These are phyloP conservation scores for Scedosporium apiospermum DNA, from an alignment of 2,329 filamentous ascomycete species.

Conservation along the genomic window DNA sequence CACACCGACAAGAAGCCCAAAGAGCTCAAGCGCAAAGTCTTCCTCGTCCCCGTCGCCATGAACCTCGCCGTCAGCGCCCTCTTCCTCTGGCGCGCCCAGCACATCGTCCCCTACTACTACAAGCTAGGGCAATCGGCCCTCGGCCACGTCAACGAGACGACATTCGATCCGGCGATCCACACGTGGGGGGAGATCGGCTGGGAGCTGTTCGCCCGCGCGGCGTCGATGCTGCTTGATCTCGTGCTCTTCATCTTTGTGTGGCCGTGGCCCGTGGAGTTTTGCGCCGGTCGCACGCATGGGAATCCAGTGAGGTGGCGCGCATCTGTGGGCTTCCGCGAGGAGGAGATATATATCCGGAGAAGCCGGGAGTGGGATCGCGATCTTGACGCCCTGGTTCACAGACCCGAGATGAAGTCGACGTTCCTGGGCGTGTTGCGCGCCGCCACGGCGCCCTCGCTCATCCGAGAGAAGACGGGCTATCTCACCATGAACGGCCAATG, in stretches of 20 bases:
- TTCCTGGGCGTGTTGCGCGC: slow-evolving; percentile 54
- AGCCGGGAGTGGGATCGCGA: slow-evolving; percentile 54
- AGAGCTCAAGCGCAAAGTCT: slow-evolving; percentile 73
- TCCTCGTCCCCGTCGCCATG: slow-evolving; percentile 66
- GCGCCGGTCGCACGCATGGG: slow-evolving; percentile 45
- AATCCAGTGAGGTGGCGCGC: slow-evolving; percentile 67
- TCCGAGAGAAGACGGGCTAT: slow-evolving; percentile 77
- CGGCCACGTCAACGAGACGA: slow-evolving; percentile 57
- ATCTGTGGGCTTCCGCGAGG: slow-evolving; percentile 63
- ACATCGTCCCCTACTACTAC: slow-evolving; percentile 65
- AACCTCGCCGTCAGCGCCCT: slow-evolving; percentile 59
- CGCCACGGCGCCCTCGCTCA: slow-evolving; percentile 57
- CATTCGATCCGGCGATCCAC: slow-evolving; percentile 48
- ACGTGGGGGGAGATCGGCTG: slow-evolving; percentile 46
- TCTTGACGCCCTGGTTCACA: background rate
- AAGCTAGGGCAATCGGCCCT: slow-evolving; percentile 53
- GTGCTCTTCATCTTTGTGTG: slow-evolving; percentile 57
- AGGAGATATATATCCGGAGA: slow-evolving; percentile 73
- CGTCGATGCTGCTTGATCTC: slow-evolving; percentile 67
- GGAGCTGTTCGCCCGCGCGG: slow-evolving; percentile 49
- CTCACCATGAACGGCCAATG: slow-evolving; percentile 76
- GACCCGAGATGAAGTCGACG: slow-evolving; percentile 31
- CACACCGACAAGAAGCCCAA: slow-evolving; percentile 67
- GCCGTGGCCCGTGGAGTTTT: slow-evolving; percentile 67
- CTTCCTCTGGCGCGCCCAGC: slow-evolving; percentile 59